Conservation (phyloP, 108 stramenopile genomes). For the Cyclotella atomus region DNA sequence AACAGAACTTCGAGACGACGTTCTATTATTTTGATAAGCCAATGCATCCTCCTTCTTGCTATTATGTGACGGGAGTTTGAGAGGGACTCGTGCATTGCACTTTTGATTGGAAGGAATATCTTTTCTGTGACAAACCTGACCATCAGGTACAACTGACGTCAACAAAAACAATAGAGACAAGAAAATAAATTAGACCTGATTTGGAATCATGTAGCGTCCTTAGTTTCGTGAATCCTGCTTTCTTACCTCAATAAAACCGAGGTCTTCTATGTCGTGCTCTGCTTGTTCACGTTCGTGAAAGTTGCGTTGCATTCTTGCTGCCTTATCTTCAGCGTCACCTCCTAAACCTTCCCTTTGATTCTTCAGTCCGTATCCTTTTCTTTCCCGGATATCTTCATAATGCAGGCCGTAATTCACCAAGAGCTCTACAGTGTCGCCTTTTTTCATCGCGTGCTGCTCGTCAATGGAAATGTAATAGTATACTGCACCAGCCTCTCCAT, state of each 20-base stretch:
- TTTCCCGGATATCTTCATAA: slow-evolving; percentile 70
- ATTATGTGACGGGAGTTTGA: slow-evolving; percentile 11
- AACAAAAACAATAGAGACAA: not conserved
- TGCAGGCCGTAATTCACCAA: slow-evolving; percentile 61
- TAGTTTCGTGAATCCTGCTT: not conserved
- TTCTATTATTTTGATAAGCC: slow-evolving; percentile 15
- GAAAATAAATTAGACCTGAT: not conserved
- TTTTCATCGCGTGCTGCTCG: slow-evolving; percentile 48
- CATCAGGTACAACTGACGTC: slow-evolving; percentile 16
- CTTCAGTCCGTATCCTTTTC: slow-evolving; percentile 76
- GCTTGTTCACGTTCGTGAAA: slow-evolving; percentile 57
- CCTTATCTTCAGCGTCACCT: slow-evolving; percentile 47
- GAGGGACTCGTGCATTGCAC: not conserved
- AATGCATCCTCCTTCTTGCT: slow-evolving; percentile 37
- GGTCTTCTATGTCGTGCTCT: slow-evolving; percentile 36
- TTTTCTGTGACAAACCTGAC: slow-evolving; percentile 31
- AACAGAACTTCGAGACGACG: slow-evolving; percentile 19
- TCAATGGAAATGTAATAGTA: slow-evolving; percentile 60
- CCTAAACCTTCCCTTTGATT: slow-evolving; percentile 39
- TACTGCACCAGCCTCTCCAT: slow-evolving; percentile 44
- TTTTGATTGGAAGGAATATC: slow-evolving; percentile 19
- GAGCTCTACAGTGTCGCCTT: slow-evolving; percentile 68
- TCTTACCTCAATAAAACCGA: slow-evolving; percentile 14
- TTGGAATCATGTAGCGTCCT: not conserved
- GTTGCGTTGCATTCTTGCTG: slow-evolving; percentile 51